Conservation (phyloP, 2,329 filamentous ascomycete genomes). For the Corinectria fuckeliana region DNA sequence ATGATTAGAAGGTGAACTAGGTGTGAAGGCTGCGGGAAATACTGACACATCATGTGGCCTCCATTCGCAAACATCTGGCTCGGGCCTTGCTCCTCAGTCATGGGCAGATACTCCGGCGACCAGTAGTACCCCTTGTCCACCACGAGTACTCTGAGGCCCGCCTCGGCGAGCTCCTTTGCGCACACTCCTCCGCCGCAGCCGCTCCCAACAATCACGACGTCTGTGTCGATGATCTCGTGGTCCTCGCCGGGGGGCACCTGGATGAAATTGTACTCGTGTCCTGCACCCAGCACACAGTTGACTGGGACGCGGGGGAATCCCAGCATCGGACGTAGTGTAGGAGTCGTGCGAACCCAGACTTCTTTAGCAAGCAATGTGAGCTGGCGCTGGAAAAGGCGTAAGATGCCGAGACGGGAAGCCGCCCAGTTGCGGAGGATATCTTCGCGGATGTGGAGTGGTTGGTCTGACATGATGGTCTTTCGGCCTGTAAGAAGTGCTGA, state of each 20-base stretch:
- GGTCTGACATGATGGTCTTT: not conserved
- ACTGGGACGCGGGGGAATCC: constrained; percentile 7
- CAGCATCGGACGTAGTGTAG: not conserved
- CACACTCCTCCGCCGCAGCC: constrained; percentile 80
- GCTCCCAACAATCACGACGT: constrained; percentile 79
- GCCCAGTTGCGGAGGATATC: constrained; percentile 2
- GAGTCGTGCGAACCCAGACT: constrained; percentile 3
- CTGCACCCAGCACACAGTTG: not conserved
- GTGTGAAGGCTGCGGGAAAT: not conserved
- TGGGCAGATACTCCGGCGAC: constrained; percentile 70
- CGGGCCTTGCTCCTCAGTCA: constrained; percentile 48
- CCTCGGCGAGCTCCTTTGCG: constrained; percentile 76
- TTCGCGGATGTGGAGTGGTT: not conserved
- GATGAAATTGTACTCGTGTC: constrained; percentile 51
- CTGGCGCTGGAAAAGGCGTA: constrained; percentile 2
- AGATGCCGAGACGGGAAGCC: not conserved
- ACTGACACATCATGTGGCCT: constrained; percentile 4
- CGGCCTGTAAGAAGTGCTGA: constrained; percentile 2
- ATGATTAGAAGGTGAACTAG: not conserved
- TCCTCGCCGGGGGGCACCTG: constrained; percentile 50
- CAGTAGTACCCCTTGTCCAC: constrained; percentile 77
- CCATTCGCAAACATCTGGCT: constrained; percentile 7
- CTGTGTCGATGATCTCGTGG: constrained; percentile 69
- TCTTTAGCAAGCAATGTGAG: constrained; percentile 1
- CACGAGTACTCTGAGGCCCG: constrained; percentile 72